Evolutionary conservation across 176 grass and related monocot species (phyloP).

Genomic region (Aegilops speltoides): DNA sequence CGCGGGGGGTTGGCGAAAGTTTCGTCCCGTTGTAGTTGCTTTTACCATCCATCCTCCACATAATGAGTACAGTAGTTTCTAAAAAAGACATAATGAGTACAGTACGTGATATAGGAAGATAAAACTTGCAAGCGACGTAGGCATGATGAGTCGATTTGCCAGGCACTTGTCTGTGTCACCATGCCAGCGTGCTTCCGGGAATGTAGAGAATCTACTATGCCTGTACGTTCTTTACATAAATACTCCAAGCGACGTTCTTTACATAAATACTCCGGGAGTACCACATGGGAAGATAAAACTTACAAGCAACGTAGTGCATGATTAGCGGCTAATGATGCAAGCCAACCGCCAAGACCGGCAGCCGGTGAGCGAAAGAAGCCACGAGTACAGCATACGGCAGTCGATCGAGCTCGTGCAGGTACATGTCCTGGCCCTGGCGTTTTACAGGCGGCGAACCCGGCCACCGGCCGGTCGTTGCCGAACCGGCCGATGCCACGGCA

Average conservation of each 20-base stretch:
- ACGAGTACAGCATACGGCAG: not conserved
- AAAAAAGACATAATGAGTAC: not conserved
- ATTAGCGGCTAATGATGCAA: not conserved
- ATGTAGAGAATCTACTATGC: not conserved
- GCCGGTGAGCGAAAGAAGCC: not conserved
- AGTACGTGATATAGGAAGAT: not conserved
- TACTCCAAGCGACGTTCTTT: no score
- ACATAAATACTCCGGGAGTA: no score
- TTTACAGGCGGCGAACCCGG: not conserved
- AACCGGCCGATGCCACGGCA: not conserved
- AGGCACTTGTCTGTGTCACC: not conserved
- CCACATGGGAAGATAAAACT: not conserved
- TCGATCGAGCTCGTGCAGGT: not conserved
- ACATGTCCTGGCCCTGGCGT: not conserved
- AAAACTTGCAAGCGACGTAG: not conserved
- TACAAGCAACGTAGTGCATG: not conserved
- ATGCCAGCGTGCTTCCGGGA: not conserved
- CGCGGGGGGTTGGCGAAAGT: no score
- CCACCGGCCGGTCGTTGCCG: not conserved
- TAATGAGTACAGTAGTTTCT: no score
- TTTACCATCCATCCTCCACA: no score
- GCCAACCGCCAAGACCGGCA: not conserved
- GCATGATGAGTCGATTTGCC: not conserved
- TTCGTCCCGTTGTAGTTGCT: no score
- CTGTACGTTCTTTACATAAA: not conserved